Evolutionary conservation across 2,329 filamentous ascomycete species (phyloP).

Genomic region (Aspergillus sp.): DNA sequence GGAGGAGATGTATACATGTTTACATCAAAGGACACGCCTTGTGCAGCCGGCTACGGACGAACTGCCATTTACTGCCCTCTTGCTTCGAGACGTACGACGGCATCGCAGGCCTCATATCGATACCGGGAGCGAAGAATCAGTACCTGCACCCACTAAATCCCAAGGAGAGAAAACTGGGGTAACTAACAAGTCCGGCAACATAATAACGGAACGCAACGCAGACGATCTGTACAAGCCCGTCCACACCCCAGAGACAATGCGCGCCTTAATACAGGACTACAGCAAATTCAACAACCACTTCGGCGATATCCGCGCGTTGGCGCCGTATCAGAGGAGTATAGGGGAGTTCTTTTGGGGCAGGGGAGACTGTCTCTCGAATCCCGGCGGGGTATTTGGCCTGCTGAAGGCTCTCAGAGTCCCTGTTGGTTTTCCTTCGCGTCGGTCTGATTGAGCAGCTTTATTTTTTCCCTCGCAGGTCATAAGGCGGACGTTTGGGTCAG

Average conservation of each 20-base stretch:
- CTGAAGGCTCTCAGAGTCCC: no score
- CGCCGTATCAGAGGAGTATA: not conserved
- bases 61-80: no score
- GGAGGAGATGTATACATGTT: no score
- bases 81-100: no score
- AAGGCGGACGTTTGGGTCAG: not conserved
- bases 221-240: not conserved
- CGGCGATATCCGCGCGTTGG: not conserved
- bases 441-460: not conserved
- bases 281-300: not conserved
- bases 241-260: not conserved
- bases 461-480: not conserved
- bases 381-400: not conserved
- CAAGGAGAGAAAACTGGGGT: no score
- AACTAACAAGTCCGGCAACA: no score
- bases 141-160: no score
- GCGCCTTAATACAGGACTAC: not conserved
- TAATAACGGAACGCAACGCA: not conserved
- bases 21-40: no score
- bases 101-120: no score
- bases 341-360: not conserved
- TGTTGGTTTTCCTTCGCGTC: not conserved
- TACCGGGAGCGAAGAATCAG: no score
- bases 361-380: not conserved
- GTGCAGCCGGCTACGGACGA: no score